Evolutionary conservation across 2,329 filamentous ascomycete species (phyloP).

Genomic region (Leptosphaerulina australis): DNA sequence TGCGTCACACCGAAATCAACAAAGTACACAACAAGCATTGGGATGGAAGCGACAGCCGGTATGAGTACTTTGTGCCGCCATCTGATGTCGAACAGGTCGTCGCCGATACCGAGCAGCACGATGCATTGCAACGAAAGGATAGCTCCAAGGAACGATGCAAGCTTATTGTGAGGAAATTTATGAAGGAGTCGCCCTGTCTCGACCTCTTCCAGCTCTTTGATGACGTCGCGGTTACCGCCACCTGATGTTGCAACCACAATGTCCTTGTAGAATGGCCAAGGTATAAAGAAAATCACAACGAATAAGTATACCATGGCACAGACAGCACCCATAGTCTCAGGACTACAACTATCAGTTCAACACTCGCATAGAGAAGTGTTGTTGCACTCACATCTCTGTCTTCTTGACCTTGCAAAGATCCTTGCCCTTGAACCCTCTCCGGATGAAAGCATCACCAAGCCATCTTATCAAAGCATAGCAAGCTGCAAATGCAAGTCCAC

Average conservation of each 20-base stretch:
- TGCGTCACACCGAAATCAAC: conserved; percentile 98
- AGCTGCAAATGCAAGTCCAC: conserved; percentile 79
- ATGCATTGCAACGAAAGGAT: conserved; percentile 91
- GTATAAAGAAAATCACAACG: conserved; percentile 87
- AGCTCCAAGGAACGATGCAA: conserved; percentile 92
- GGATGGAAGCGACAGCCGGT: conserved; percentile 89
- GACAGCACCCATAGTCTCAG: conserved; percentile 94
- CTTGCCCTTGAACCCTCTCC: conserved; percentile 83
- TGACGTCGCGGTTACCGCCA: conserved; percentile 87
- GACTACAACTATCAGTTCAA: conserved; percentile 56
- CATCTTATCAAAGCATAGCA: conserved; percentile 88
- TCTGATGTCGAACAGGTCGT: conserved; percentile 96
- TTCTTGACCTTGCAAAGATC: conserved; percentile 82
- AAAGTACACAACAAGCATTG: conserved; percentile 95
- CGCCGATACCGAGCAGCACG: conserved; percentile 87
- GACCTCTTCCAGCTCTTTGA: conserved; percentile 73
- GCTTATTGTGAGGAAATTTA: conserved; percentile 93
- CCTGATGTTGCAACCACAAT: conserved; percentile 94
- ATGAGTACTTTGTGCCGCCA: conserved; percentile 99
- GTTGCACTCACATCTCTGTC: conserved; percentile 69
- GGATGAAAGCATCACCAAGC: conserved; percentile 89
- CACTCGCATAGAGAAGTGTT: neutral
- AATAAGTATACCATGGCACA: conserved; percentile 92
- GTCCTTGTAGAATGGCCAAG: conserved; percentile 97
- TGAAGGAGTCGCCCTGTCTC: conserved; percentile 86